Base-by-base conservation (phyloP, 768 basidiomycete genomes). In the Suillus discolor region DNA sequence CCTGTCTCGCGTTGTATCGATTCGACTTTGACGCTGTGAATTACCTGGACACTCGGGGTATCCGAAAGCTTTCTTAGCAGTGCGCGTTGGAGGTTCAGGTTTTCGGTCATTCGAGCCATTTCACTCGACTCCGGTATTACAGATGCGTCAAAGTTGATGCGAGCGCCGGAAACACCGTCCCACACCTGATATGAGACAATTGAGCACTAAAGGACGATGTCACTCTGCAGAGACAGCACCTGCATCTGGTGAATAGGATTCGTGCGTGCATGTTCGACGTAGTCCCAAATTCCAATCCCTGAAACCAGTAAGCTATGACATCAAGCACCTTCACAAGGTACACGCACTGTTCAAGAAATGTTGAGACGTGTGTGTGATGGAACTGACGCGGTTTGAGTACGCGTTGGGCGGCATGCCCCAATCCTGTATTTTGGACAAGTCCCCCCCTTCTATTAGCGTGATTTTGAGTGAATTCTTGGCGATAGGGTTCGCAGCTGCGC, bases 81-180 rank as follows among this genome's bases (percentile, higher is more conserved):
- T 2, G 86, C 95, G 2, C 90, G 87, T 77, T 99, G 97, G 1
- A 99, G 82, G 73, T 99, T 99, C 54, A 95, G 80, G 72, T 96
- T 98, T 77, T 99, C 97, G 0, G 90, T 94, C 71, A 99, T 80
- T 28, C 87, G 88, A 18, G 95, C 89, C 91, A 99, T 94, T 75
- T 82, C 81, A 36, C 66, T 66, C 7, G 72, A 74, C 28, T 75
- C 72, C 61, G 57, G 74, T 64, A 62, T 76, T 25, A 88, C 85
- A 1, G 84, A 78, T 0, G 90, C 82, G 47, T 83, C 81, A 71
- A 96, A 96, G 8, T 81, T 80, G 61, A 96, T 89, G 18, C 92
- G 85, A 9, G 94, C 89, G 70, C 89, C 87, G 1, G 93, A 92
- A 47, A 96, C 68, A 2, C 95, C 95, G 73, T 97, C 96, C 97